Conservation (phyloP, 2,329 filamentous ascomycete species). For the Orbilia quercus region DNA sequence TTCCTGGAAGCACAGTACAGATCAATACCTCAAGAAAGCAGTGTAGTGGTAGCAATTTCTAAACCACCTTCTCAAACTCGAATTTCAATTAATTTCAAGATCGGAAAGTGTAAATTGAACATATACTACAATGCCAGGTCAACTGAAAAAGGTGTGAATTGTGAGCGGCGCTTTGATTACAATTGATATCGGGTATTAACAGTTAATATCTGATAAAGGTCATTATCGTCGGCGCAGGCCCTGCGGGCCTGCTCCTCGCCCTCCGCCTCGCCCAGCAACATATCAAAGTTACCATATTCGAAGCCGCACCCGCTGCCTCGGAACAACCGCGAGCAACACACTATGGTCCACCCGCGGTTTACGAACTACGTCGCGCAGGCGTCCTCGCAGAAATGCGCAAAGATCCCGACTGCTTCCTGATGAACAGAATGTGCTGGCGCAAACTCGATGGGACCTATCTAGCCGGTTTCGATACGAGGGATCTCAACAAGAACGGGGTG, state of each 20-base stretch:
- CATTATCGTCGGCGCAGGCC: conserved; percentile 67
- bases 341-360: conserved; percentile 71
- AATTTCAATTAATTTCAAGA: too few species aligned
- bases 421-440: conserved; percentile 65
- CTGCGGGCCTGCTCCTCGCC: conserved; percentile 67
- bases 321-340: conserved; percentile 72
- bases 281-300: conserved; percentile 69
- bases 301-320: conserved; percentile 69
- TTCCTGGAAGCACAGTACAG: not conserved
- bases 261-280: conserved; percentile 69
- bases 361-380: conserved; percentile 71
- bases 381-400: conserved; percentile 68
- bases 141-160: conserved; percentile 32
- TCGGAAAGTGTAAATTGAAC: not conserved
- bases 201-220: conserved; percentile 60
- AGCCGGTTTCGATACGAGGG: conserved; percentile 60
- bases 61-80: too few species aligned
- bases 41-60: not conserved
- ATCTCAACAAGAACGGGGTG: conserved; percentile 61
- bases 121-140: conserved; percentile 27
- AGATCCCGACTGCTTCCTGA: conserved; percentile 64
- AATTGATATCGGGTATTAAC: not conserved
- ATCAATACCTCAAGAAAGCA: not conserved
- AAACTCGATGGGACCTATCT: conserved; percentile 63
- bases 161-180: too few species aligned